Percentiles rank a stretch among this genome's conserved stretches.
Evolutionary conservation across 2,329 filamentous ascomycete genomes (phyloP).

Genomic region (Aspergillus clavatus): DNA sequence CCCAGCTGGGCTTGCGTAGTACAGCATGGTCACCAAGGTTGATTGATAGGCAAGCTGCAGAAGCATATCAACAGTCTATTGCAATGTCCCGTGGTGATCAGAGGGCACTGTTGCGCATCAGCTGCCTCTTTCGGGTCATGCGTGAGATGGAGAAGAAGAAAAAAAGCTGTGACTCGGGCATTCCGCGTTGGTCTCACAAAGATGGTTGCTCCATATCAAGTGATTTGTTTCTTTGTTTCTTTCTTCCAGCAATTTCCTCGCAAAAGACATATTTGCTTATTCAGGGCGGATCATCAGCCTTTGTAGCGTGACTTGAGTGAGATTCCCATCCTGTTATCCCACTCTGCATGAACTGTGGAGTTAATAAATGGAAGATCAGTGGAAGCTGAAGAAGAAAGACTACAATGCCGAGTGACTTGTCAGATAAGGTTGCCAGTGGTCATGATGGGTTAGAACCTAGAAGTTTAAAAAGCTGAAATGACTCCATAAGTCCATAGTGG

Average conservation of each 20-base stretch:
- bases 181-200: not conserved
- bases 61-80: not conserved
- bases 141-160: not conserved
- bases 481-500: no score
- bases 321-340: not conserved
- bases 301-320: not conserved
- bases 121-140: not conserved
- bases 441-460: no score
- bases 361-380: not conserved
- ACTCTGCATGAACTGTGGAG: not conserved
- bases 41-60: not conserved
- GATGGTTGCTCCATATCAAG: not conserved
- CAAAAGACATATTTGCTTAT: not conserved
- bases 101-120: not conserved
- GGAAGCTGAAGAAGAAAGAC: not conserved
- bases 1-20: not conserved
- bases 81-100: not conserved
- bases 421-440: no score
- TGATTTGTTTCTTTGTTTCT: no score
- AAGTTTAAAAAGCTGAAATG: no score
- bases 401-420: no score
- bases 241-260: not conserved
- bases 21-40: not conserved
- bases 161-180: not conserved
- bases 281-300: not conserved